phyloP scores from a whole-genome alignment of 352 stramenopile species.

The Phytopythium cucurbitacearum region DNA sequence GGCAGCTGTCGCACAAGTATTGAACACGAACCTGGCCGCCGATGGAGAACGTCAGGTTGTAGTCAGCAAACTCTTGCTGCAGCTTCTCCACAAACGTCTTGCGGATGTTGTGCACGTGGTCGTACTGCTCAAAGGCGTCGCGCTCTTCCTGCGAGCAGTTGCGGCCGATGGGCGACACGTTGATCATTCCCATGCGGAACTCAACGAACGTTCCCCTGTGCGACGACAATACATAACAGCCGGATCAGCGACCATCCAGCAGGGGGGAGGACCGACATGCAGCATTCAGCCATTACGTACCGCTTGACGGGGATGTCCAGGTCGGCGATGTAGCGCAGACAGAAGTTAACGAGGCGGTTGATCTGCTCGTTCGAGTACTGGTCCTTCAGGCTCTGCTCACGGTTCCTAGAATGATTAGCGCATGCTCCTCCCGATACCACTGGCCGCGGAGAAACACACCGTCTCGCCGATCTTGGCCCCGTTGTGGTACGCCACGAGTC shows the following conservation, averaged over 20 bases:
- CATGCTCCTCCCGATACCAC: background rate
- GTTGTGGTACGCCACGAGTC: slow-evolving; percentile 97
- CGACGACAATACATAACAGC: background rate
- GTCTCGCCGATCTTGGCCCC: slow-evolving; percentile 89
- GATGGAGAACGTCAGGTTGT: slow-evolving; percentile 97
- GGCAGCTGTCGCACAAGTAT: background rate
- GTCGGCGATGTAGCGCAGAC: slow-evolving; percentile 92
- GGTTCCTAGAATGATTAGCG: background rate
- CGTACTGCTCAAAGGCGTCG: slow-evolving; percentile 97
- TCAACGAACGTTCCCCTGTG: slow-evolving; percentile 97
- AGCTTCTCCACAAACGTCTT: slow-evolving; percentile 96
- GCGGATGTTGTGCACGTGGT: slow-evolving; percentile 91
- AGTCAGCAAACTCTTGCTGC: slow-evolving; percentile 91
- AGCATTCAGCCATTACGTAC: slow-evolving; percentile 12
- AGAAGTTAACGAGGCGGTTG: slow-evolving; percentile 97
- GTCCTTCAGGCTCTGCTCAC: slow-evolving; percentile 87
- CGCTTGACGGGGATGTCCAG: slow-evolving; percentile 97
- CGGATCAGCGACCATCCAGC: background rate
- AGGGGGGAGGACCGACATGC: background rate
- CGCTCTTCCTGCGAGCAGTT: slow-evolving; percentile 98
- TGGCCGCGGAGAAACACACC: slow-evolving; percentile 17
- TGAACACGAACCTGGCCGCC: slow-evolving; percentile 79
- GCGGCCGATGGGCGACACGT: slow-evolving; percentile 98
- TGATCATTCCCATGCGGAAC: slow-evolving; percentile 99
- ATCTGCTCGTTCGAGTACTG: slow-evolving; percentile 97